Percentiles rank a stretch among this genome's conserved stretches.
These are phyloP conservation scores for Limnanthes douglasii DNA, from an alignment of 345 rosid species.

Conservation along the genomic window DNA sequence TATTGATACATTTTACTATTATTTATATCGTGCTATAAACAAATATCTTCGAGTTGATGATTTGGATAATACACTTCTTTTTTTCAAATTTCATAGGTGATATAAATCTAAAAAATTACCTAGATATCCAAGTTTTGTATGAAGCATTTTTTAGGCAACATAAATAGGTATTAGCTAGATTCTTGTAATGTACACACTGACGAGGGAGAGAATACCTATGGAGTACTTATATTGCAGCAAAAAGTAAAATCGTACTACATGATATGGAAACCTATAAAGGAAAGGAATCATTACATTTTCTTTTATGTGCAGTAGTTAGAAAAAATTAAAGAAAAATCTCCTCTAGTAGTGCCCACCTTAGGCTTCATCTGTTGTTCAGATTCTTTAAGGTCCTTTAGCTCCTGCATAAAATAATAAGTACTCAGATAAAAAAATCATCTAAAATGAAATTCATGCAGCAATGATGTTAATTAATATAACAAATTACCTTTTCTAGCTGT, in stretches of 20 bases:
- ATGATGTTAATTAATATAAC: constrained; percentile 6
- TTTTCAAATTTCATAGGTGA: too few relatives aligned
- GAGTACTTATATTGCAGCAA: not conserved
- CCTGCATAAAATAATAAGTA: constrained; percentile 34
- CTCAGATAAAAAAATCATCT: constrained; percentile 4
- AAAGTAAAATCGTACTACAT: not conserved
- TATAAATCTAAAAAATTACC: too few relatives aligned
- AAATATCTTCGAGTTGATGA: too few relatives aligned
- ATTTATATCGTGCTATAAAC: too few relatives aligned
- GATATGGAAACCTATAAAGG: constrained; percentile 1
- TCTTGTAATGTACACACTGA: not conserved
- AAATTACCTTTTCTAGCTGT: constrained; percentile 65
- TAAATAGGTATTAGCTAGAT: too few relatives aligned
- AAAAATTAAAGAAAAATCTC: not conserved
- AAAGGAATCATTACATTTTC: too few relatives aligned
- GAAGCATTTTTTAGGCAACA: too few relatives aligned
- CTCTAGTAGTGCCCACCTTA: constrained; percentile 36
- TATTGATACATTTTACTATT: too few relatives aligned
- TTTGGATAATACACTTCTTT: too few relatives aligned
- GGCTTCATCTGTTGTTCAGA: constrained; percentile 76
- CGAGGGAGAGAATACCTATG: not conserved
- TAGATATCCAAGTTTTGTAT: too few relatives aligned
- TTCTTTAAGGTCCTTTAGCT: constrained; percentile 75
- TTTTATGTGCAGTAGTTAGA: too few relatives aligned
- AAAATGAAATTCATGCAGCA: not conserved